These are phyloP conservation scores for Auriscalpium vulgare DNA, from an alignment of 768 basidiomycete species.

Conservation along the genomic window DNA sequence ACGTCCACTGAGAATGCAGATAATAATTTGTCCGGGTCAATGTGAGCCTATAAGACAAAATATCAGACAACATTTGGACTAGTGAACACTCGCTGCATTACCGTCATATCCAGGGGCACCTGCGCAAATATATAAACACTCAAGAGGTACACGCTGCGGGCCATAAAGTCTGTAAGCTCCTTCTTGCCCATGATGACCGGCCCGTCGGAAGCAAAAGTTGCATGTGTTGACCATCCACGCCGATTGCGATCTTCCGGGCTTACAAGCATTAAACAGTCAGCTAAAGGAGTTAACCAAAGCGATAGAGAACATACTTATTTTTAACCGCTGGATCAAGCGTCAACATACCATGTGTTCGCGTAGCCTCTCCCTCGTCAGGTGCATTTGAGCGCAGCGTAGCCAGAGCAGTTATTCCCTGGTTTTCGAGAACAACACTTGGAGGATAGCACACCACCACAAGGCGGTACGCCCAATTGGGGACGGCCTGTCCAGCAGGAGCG, in stretches of 20 bases:
- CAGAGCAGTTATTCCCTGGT: not conserved
- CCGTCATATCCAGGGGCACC: not conserved
- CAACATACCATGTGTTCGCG: not conserved
- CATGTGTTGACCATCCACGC: not conserved
- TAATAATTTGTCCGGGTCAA: not conserved
- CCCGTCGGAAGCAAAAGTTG: not conserved
- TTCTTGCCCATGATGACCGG: not conserved
- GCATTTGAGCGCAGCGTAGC: not conserved
- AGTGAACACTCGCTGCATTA: not conserved
- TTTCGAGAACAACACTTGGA: not conserved
- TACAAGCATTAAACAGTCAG: not conserved
- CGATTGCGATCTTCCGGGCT: not conserved
- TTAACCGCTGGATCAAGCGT: not conserved
- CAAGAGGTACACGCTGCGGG: not conserved
- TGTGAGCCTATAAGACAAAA: not conserved
- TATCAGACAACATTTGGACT: no score
- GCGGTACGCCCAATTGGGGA: not conserved
- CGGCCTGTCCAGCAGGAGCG: not conserved
- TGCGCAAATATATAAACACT: not conserved
- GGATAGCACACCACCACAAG: not conserved
- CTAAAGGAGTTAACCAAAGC: not conserved
- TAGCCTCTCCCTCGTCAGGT: not conserved
- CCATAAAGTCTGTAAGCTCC: not conserved
- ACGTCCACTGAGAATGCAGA: not conserved
- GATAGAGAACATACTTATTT: not conserved